phyloP scores from a whole-genome alignment of 352 stramenopile species.

The Pythium brachiatum region DNA sequence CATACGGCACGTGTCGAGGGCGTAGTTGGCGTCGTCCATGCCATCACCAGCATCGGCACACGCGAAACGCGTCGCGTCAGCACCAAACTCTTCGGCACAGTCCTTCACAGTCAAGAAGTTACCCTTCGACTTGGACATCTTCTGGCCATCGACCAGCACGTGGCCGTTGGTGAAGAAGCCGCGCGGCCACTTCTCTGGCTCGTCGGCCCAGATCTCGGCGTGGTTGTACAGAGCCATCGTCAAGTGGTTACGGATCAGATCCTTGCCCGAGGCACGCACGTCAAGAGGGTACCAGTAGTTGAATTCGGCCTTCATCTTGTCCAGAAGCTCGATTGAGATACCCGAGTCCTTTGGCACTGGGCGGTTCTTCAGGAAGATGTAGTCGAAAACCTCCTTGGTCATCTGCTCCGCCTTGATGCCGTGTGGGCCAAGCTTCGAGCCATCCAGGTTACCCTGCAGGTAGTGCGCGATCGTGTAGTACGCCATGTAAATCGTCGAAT shows the following conservation, averaged over 20 bases:
- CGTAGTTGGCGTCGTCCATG: constrained; percentile 99
- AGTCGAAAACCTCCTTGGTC: constrained; percentile 98
- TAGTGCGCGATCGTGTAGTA: constrained; percentile 99
- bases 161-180: constrained; percentile 99
- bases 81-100: constrained; percentile 93
- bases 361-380: constrained; percentile 95
- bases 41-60: constrained; percentile 97
- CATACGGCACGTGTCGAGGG: constrained; percentile 95
- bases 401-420: constrained; percentile 82
- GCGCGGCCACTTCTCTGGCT: constrained; percentile 96
- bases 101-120: constrained; percentile 99
- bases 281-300: constrained; percentile 99
- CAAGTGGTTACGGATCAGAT: constrained; percentile 99
- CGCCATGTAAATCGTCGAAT: constrained; percentile 99
- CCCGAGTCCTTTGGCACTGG: constrained; percentile 75
- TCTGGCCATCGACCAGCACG: constrained; percentile 96
- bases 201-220: constrained; percentile 98
- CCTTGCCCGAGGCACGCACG: constrained; percentile 95
- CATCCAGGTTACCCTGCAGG: constrained; percentile 96
- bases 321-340: constrained; percentile 89
- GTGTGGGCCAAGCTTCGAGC: constrained; percentile 85
- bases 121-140: constrained; percentile 99
- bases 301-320: constrained; percentile 96
- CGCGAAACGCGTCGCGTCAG: constrained; percentile 97
- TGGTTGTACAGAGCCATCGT: constrained; percentile 99